These are phyloP conservation scores for Gnaphalium uliginosum DNA, from an alignment of 129 eudicot genomes.

Conservation along the genomic window DNA sequence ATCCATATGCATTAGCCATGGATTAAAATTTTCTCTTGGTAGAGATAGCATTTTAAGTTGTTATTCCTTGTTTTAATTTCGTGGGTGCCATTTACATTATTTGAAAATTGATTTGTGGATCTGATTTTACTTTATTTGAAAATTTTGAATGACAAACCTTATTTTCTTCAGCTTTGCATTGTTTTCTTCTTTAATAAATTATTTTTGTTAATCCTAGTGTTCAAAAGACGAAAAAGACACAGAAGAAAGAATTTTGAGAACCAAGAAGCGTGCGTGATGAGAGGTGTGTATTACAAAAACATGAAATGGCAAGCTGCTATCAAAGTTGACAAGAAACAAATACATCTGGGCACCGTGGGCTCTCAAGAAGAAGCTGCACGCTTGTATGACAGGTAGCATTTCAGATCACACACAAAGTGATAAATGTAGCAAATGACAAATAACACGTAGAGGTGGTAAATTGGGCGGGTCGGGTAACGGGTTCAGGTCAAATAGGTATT, in stretches of 20 bases:
- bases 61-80: background rate
- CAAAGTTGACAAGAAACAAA: constrained; percentile 96
- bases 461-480: background rate
- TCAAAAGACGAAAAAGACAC: constrained; percentile 79
- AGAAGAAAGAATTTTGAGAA: constrained; percentile 70
- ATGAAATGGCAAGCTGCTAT: constrained; percentile 99
- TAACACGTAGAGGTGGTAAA: background rate
- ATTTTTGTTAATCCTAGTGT: constrained; percentile 39
- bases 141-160: background rate
- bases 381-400: constrained; percentile 81
- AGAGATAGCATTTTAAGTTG: background rate
- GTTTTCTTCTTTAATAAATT: background rate
- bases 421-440: background rate
- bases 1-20: background rate
- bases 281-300: constrained; percentile 96
- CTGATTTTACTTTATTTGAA: too few species aligned
- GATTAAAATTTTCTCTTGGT: background rate
- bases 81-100: background rate
- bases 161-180: background rate
- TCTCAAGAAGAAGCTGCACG: constrained; percentile 98
- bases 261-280: constrained; percentile 71
- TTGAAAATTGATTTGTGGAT: background rate
- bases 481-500: background rate
- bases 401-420: constrained; percentile 8
- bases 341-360: constrained; percentile 92